Evolutionary conservation across 73 alveolate species (phyloP).

Genomic region (Effrenium voratum): DNA sequence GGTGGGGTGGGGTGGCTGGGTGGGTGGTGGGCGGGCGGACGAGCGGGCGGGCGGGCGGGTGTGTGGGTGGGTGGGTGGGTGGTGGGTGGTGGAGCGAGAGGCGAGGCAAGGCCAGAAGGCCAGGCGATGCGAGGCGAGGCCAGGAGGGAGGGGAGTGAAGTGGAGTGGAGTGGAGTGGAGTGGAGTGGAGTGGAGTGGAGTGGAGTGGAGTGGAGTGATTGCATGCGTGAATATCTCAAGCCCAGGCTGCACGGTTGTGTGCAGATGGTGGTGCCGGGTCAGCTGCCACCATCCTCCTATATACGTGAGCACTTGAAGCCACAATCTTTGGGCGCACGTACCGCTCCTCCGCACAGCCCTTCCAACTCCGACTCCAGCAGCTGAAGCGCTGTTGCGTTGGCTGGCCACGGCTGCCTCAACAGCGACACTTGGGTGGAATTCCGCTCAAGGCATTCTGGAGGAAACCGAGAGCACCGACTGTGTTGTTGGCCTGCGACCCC

Average conservation of each 20-base stretch:
- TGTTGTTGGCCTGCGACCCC: too few relatives aligned
- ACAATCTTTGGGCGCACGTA: neutral
- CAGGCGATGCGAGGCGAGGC: too few relatives aligned
- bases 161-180: constrained; percentile 81
- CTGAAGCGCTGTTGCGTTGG: neutral
- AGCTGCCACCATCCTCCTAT: neutral
- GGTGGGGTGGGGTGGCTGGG: too few relatives aligned
- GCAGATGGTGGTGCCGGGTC: neutral
- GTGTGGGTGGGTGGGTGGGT: too few relatives aligned
- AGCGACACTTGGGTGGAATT: too few relatives aligned
- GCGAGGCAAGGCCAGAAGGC: too few relatives aligned
- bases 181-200: constrained; percentile 61
- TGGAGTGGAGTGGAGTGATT: constrained; percentile 37
- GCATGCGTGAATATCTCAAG: neutral
- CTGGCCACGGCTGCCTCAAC: constrained; percentile 21
- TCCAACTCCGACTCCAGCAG: constrained; percentile 32
- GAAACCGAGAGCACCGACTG: too few relatives aligned
- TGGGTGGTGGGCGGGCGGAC: too few relatives aligned
- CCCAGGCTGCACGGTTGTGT: neutral
- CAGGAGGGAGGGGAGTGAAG: too few relatives aligned
- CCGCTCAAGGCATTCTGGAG: too few relatives aligned
- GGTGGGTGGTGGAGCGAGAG: too few relatives aligned
- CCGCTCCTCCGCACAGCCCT: constrained; percentile 17
- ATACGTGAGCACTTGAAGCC: neutral
- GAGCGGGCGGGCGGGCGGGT: too few relatives aligned